Percentiles rank a stretch among this genome's conserved stretches.
These are phyloP conservation scores for Diddensiella caesifluorescens DNA, from an alignment of 805 yeast genomes.

Conservation along the genomic window DNA sequence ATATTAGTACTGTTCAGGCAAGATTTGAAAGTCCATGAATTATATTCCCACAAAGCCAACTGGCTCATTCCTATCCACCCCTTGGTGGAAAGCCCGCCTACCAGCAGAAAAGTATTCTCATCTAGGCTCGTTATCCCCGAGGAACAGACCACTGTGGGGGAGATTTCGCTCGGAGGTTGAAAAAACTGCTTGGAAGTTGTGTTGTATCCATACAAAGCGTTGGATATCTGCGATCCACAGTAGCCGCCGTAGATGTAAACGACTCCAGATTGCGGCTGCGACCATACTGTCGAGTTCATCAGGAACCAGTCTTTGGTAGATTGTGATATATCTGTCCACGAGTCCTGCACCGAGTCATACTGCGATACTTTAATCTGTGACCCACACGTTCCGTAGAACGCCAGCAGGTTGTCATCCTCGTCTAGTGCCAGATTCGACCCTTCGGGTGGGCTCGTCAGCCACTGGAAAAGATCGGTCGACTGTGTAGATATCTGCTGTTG, in stretches of 20 bases:
- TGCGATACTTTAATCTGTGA: slow-evolving; percentile 23
- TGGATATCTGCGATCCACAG: slow-evolving; percentile 20
- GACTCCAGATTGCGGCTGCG: slow-evolving; percentile 19
- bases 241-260: slow-evolving; percentile 31
- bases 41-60: slow-evolving; percentile 65
- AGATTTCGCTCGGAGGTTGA: slow-evolving; percentile 12
- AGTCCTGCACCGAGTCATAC: slow-evolving; percentile 16
- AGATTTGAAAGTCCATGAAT: slow-evolving; percentile 58
- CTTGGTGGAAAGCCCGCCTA: slow-evolving; percentile 57
- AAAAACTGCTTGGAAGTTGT: slow-evolving; percentile 18
- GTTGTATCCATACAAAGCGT: slow-evolving; percentile 22
- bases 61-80: slow-evolving; percentile 76
- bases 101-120: slow-evolving; percentile 34
- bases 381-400: slow-evolving; percentile 26
- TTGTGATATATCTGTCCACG: slow-evolving; percentile 24
- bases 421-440: slow-evolving; percentile 28
- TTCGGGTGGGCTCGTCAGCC: slow-evolving; percentile 27
- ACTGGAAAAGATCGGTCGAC: neutral
- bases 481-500: neutral
- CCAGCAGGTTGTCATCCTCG: slow-evolving; percentile 19
- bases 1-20: slow-evolving; percentile 34
- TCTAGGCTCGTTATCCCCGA: slow-evolving; percentile 23
- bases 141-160: slow-evolving; percentile 26
- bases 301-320: slow-evolving; percentile 23
- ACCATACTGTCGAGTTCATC: slow-evolving; percentile 27